phyloP scores from a whole-genome alignment of 139 green algal genomes.

The Tetraselmis striata region DNA sequence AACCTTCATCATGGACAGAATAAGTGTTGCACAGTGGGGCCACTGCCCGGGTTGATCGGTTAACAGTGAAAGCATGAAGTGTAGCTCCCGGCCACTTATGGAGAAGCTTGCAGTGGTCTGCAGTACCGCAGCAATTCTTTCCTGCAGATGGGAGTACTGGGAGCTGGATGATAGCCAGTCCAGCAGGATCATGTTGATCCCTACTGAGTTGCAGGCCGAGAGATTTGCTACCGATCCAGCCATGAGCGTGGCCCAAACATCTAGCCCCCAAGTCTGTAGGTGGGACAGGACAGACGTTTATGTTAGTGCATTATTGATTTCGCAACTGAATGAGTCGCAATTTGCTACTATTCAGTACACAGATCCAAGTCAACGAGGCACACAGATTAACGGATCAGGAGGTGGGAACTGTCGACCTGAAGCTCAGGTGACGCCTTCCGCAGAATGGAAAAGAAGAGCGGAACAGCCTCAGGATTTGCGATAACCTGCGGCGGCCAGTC shows the following conservation, averaged over 20 bases:
- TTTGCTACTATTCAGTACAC: no score
- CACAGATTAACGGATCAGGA: no score
- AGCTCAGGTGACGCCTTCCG: neutral
- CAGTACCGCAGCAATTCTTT: conserved; percentile 26
- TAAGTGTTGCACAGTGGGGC: neutral
- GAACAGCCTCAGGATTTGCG: conserved; percentile 25
- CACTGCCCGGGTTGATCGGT: neutral
- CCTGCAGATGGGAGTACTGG: conserved; percentile 3
- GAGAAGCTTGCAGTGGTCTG: conserved; percentile 33
- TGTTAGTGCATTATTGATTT: no score
- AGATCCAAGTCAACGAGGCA: no score
- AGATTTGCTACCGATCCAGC: conserved; percentile 29
- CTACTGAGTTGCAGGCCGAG: conserved; percentile 21
- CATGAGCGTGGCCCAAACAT: conserved; percentile 18
- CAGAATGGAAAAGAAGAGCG: conserved; percentile 26
- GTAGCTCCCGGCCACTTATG: conserved; percentile 11
- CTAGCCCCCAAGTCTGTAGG: conserved; percentile 24
- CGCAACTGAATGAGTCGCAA: no score
- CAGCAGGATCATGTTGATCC: conserved; percentile 29
- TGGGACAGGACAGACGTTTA: no score
- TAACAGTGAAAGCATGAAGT: neutral
- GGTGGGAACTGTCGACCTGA: no score
- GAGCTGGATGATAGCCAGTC: conserved; percentile 20
- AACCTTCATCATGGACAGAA: neutral
- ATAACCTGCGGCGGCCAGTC: conserved; percentile 15